Evolutionary conservation across 805 yeast species (phyloP), one percentile per base, ranked within the genome.

Genomic region (Metschnikowia borealis): DNA sequence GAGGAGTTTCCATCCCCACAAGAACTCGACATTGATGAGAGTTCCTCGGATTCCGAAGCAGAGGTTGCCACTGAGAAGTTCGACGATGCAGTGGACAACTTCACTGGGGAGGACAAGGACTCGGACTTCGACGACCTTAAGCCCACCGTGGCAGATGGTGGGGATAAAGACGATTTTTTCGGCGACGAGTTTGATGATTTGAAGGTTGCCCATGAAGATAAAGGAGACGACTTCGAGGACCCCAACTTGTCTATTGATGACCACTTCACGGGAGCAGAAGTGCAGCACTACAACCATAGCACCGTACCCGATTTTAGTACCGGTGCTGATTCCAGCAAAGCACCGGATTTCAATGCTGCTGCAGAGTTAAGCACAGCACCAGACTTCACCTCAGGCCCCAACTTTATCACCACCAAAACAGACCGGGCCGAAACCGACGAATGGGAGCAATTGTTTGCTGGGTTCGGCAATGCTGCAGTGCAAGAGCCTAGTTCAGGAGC

Each of bases 391-490:
- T n/a, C 33, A 23, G 44, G 50, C 4, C 52, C 56, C 5, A 53
- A 52, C 21, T 53, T 54, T 20, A 23, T 49, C 14, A 32, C 40
- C 5, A 38, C 49, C 23, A n/a, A 21, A 6, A 36, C 38, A 1
- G 50, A 44, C 4, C 50, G 59, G 14, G 53, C 67, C 61, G 52
- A 70, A 31, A 78, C 75, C 47, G 96, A 89, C 61, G 97, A 90
- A 65, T 90, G 97, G 97, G 96, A 90, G 62, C 91, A 89, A 69
- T 78, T 90, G 23, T 90, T 90, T 71, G 92, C 95, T 3, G 96
- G 95, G 0, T 87, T 88, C 64, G 91, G 92, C 15, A 85, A 85
- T 53, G 61, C 63, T 4, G 36, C 54, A 5, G 47, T 34, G 11
- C 26, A 34, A 6, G 39, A 34, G 15, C 44, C 29, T 10, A 26